A percentile compares a stretch with the other conserved stretches of the same genome.
Conservation (phyloP, 805 yeast species). For the Saturnispora hagleri region DNA sequence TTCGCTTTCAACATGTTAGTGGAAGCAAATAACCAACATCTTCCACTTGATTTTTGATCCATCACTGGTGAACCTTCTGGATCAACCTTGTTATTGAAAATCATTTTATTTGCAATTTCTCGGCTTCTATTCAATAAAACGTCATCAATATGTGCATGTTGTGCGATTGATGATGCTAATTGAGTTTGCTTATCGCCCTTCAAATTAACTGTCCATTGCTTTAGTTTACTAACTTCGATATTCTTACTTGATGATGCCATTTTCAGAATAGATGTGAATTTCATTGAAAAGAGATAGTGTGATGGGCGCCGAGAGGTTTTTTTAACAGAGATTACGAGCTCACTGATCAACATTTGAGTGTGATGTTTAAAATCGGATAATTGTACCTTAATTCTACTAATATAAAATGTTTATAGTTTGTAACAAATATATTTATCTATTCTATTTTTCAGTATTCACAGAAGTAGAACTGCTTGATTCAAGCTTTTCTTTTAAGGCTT, state of each 20-base stretch:
- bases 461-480: not conserved
- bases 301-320: not conserved
- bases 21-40: constrained; percentile 88
- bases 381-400: not conserved
- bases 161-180: constrained; percentile 26
- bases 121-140: constrained; percentile 31
- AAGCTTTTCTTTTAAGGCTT: constrained; percentile 32
- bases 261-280: not conserved
- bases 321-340: not conserved
- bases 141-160: constrained; percentile 30
- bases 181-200: constrained; percentile 22
- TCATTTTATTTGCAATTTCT: constrained; percentile 26
- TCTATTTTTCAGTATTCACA: not conserved
- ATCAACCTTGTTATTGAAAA: constrained; percentile 35
- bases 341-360: not conserved
- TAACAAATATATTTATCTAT: not conserved
- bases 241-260: not conserved
- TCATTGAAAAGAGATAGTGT: not conserved
- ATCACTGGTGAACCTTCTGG: constrained; percentile 56
- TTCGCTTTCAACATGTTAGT: constrained; percentile 61
- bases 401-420: not conserved
- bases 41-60: constrained; percentile 66
- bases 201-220: constrained; percentile 23
- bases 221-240: constrained; percentile 10
- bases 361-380: not conserved